These are phyloP conservation scores for Microdochium bolleyi DNA, from an alignment of 2,329 filamentous ascomycete species.

Conservation along the genomic window DNA sequence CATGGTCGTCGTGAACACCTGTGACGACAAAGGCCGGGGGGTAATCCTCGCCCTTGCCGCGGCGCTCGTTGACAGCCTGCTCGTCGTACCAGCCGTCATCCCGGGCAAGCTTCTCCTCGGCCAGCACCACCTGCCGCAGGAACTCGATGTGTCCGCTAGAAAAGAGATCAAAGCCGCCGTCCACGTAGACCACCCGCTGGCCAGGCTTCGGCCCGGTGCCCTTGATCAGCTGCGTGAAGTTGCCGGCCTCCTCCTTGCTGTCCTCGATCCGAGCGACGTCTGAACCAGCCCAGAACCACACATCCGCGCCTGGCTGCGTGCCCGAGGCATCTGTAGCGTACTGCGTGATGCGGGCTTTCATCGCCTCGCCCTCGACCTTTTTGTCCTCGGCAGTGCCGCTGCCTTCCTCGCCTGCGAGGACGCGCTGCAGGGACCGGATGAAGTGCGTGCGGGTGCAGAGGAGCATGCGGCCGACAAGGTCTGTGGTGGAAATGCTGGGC, in stretches of 20 bases:
- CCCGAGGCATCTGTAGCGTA: conserved; percentile 87
- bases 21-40: conserved; percentile 81
- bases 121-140: conserved; percentile 64
- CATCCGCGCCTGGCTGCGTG: conserved; percentile 67
- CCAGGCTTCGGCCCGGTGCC: conserved; percentile 67
- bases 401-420: conserved; percentile 65
- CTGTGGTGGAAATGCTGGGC: conserved; percentile 92
- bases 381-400: conserved; percentile 61
- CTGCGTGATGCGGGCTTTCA: conserved; percentile 69
- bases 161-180: conserved; percentile 94
- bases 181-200: conserved; percentile 87
- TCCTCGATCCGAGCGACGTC: conserved; percentile 34
- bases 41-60: conserved; percentile 65
- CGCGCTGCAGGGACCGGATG: conserved; percentile 68
- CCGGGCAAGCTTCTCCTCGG: conserved; percentile 62
- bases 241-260: conserved; percentile 51
- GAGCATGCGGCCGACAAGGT: conserved; percentile 96
- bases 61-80: conserved; percentile 53
- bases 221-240: conserved; percentile 59
- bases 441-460: conserved; percentile 93
- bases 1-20: conserved; percentile 87
- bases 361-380: conserved; percentile 52
- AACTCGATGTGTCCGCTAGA: conserved; percentile 97
- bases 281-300: conserved; percentile 73
- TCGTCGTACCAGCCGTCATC: conserved; percentile 67